A percentile compares a stretch with the other conserved stretches of the same genome.
Conservation (phyloP, 2,329 filamentous ascomycete species). For the Metarhizium anisopliae region DNA sequence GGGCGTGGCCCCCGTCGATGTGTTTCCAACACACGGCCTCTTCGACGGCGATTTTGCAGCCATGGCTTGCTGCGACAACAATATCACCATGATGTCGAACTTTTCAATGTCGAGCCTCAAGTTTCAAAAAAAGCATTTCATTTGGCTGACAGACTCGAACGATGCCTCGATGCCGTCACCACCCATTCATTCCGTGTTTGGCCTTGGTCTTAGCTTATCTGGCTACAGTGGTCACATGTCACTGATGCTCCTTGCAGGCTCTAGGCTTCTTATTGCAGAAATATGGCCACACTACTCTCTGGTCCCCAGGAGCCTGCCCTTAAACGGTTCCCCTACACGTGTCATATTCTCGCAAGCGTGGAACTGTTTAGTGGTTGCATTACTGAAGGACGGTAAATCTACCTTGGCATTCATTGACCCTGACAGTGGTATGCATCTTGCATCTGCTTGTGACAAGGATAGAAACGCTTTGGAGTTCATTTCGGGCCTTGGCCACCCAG, state of each 20-base stretch:
- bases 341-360: constrained; percentile 46
- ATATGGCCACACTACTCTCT: constrained; percentile 35
- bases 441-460: constrained; percentile 33
- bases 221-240: constrained; percentile 28
- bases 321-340: constrained; percentile 39
- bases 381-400: constrained; percentile 32
- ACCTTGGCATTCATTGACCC: constrained; percentile 49
- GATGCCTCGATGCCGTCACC: constrained; percentile 37
- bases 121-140: constrained; percentile 32
- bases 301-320: constrained; percentile 39
- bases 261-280: constrained; percentile 43
- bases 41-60: constrained; percentile 20
- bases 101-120: constrained; percentile 18
- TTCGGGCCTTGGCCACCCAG: constrained; percentile 44
- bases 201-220: constrained; percentile 30
- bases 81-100: constrained; percentile 32
- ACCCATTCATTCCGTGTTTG: constrained; percentile 37
- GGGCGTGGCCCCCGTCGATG: constrained; percentile 25
- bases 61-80: constrained; percentile 41
- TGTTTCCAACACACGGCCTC: constrained; percentile 18
- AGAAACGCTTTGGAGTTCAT: constrained; percentile 37
- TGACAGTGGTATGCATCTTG: constrained; percentile 43
- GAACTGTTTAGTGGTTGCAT: constrained; percentile 44
- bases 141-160: constrained; percentile 44
- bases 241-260: constrained; percentile 40